Conservation (phyloP, 2,329 filamentous ascomycete genomes). For the Septoria petroselini region DNA sequence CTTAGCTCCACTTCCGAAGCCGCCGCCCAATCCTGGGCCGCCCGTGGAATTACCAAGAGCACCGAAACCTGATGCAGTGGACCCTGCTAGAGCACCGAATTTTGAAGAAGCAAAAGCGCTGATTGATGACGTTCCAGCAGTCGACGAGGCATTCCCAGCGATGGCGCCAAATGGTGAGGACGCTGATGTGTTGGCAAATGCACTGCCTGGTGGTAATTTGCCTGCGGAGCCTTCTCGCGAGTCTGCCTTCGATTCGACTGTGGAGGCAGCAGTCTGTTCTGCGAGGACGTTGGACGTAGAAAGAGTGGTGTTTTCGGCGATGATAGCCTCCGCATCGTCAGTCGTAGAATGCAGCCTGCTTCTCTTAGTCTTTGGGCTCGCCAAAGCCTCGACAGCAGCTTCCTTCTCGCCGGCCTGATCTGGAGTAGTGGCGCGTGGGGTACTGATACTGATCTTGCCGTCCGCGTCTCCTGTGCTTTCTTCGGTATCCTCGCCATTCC, state of each 20-base stretch:
- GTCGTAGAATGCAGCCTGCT: constrained; percentile 40
- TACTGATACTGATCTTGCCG: constrained; percentile 25
- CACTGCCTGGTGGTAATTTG: constrained; percentile 36
- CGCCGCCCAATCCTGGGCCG: constrained; percentile 35
- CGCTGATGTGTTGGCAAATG: constrained; percentile 47
- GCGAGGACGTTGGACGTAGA: constrained; percentile 3
- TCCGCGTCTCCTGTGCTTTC: constrained; percentile 29
- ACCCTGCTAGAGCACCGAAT: constrained; percentile 45
- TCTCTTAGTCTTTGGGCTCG: constrained; percentile 52
- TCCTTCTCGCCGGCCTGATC: constrained; percentile 21
- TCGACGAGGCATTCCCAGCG: constrained; percentile 37
- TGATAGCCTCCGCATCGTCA: constrained; percentile 22
- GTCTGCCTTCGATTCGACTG: constrained; percentile 21
- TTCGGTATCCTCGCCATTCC: constrained; percentile 32
- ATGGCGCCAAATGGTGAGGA: constrained; percentile 50
- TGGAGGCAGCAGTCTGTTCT: constrained; percentile 18
- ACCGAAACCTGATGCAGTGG: constrained; percentile 40
- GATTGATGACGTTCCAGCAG: constrained; percentile 37
- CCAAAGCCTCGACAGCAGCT: constrained; percentile 27
- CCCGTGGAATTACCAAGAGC: constrained; percentile 34
- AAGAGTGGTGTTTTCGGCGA: constrained; percentile 10
- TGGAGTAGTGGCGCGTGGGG: constrained; percentile 25
- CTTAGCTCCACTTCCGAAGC: constrained; percentile 32
- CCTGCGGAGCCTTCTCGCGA: constrained; percentile 20
- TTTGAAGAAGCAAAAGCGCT: constrained; percentile 53